Base-by-base conservation (phyloP, 345 rosid species). In the Gossypium australe region DNA sequence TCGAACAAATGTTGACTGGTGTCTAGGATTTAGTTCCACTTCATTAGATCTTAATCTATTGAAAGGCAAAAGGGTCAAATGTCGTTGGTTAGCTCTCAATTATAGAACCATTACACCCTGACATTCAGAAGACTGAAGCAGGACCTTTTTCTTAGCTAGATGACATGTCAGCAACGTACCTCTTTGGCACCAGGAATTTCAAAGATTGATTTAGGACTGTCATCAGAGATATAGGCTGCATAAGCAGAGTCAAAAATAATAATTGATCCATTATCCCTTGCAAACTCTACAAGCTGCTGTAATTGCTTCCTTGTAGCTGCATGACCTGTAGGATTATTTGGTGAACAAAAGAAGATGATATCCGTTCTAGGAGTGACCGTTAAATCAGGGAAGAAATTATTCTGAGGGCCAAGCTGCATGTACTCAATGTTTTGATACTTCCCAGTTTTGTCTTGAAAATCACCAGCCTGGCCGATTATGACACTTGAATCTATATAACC, bases 161-260 rank as follows among this genome's bases (percentile, higher is more conserved):
- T 52, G 62, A 43, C 25, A 41, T 56, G 53, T 22, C 5, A 67
- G 47, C 53, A 44, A 62, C 44, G 24, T 25, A 94, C 98, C 97
- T 92, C 94, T 72, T 84, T 84, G 73, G 98, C 96, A 56, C 98
- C 98, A 66, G 97, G 93, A 66, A 94, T 90, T 83, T 94, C 97
- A 77, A 82, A 94, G 67, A 94, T 94, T 24, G 97, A 86, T 77
- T 84, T 80, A 1, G 98, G 98, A 52, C 86, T 86, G 3, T 79
- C 85, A 62, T 92, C 97, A 20, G 86, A 75, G 25, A 92, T 89
- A 73, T 87, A 94, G 38, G 91, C 76, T 56, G 96, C 85, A 72
- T 94, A 94, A 0, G 98, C 96, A 55, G 97, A 82, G 77, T 94
- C 94, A 60, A 75, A 86, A 65, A 94, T 76, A 64, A 92, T 89